A percentile compares a stretch with the other conserved stretches of the same genome.
phyloP scores from a whole-genome alignment of 1,284 basidiomycete species.

The Bothia castanella region DNA sequence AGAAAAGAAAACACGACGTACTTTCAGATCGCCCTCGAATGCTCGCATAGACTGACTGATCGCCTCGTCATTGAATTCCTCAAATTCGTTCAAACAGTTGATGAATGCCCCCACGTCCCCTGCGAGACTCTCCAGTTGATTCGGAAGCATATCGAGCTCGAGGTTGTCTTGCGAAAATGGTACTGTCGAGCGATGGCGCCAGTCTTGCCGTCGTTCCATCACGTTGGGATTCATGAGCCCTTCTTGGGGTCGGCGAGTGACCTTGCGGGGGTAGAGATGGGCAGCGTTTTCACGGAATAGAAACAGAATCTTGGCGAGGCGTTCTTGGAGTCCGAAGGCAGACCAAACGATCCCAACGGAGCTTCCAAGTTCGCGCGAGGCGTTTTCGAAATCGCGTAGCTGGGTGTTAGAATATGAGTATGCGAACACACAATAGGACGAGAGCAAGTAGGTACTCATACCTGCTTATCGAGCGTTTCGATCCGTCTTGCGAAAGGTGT shows the following conservation, averaged over 20 bases:
- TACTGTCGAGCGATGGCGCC: conserved; percentile 20
- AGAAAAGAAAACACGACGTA: conserved; percentile 12
- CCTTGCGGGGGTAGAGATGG: conserved; percentile 31
- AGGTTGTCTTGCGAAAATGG: conserved; percentile 20
- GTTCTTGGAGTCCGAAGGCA: conserved; percentile 31
- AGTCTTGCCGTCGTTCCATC: conserved; percentile 26
- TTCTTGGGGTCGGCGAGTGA: conserved; percentile 26
- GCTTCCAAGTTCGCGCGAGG: conserved; percentile 34
- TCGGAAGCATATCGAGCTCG: conserved; percentile 30
- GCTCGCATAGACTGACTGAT: conserved; percentile 48
- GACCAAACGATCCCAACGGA: conserved; percentile 35
- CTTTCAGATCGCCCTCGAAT: conserved; percentile 50
- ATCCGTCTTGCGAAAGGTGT: conserved; percentile 29
- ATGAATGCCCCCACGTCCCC: conserved; percentile 48
- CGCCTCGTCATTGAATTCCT: conserved; percentile 53
- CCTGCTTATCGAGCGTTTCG: conserved; percentile 34
- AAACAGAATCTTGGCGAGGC: conserved; percentile 32
- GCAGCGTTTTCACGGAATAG: conserved; percentile 35
- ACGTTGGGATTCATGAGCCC: conserved; percentile 28
- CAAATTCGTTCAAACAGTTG: conserved; percentile 50
- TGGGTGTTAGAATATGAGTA: conserved; percentile 6
- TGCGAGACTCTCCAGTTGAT: conserved; percentile 43
- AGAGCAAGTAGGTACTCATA: conserved; percentile 4
- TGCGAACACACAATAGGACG: too few species aligned
- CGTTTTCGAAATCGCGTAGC: conserved; percentile 35